A percentile compares a stretch with the other conserved stretches of the same genome.
Conservation (phyloP, 495 filamentous ascomycete genomes). For the Aspergillus biplanus region DNA sequence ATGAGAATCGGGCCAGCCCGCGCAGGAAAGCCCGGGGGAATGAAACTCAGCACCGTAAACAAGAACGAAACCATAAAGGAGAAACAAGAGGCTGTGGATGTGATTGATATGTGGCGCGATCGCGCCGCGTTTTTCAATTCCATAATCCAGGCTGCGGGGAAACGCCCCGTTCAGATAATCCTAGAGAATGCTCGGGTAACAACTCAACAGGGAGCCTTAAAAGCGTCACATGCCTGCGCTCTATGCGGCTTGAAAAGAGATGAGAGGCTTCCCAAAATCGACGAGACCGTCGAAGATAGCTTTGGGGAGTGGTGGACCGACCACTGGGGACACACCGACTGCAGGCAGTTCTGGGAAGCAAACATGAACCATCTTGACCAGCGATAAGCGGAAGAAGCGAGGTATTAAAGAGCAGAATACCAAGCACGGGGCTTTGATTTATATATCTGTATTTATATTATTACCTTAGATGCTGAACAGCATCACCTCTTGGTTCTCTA, state of each 20-base stretch:
- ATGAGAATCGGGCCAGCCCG: conserved; percentile 82
- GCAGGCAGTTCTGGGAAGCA: conserved; percentile 81
- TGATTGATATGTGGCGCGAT: conserved; percentile 68
- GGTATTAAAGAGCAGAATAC: too few species aligned
- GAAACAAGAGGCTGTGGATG: conserved; percentile 83
- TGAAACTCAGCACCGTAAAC: conserved; percentile 87
- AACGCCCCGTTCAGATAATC: conserved; percentile 66
- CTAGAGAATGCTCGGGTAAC: conserved; percentile 62
- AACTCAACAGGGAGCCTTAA: conserved; percentile 63
- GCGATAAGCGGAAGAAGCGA: conserved; percentile 47
- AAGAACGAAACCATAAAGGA: conserved; percentile 79
- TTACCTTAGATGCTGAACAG: not conserved
- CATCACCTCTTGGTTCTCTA: not conserved
- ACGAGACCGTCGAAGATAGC: conserved; percentile 79
- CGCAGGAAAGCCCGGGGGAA: conserved; percentile 67
- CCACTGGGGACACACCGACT: conserved; percentile 82
- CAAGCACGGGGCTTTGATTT: too few species aligned
- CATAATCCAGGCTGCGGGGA: conserved; percentile 39
- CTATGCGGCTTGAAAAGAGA: conserved; percentile 87
- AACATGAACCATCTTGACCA: conserved; percentile 68
- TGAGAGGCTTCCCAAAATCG: conserved; percentile 75
- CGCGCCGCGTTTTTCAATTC: conserved; percentile 46
- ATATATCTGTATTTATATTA: too few species aligned
- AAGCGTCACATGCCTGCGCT: conserved; percentile 76
- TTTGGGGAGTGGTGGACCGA: conserved; percentile 97